These are phyloP conservation scores for Trichodelitschia bisporula DNA, from an alignment of 495 filamentous ascomycete species.

Conservation along the genomic window DNA sequence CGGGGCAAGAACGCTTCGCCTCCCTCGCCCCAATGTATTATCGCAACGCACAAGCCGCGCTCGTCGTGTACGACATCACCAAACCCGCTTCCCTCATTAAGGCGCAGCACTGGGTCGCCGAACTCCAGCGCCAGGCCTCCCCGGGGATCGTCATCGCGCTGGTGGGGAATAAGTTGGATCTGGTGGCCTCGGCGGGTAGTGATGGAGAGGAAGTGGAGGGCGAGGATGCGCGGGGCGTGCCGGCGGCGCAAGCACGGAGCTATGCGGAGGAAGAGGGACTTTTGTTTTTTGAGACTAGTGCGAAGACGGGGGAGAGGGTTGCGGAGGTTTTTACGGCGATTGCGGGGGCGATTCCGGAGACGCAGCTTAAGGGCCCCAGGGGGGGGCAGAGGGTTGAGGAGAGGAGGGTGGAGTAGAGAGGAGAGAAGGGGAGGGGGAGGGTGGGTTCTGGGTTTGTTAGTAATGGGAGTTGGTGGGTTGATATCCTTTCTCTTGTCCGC, in stretches of 20 bases:
- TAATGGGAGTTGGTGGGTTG: no score
- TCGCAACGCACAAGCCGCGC: conserved; percentile 93
- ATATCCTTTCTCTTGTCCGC: no score
- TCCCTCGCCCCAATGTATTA: conserved; percentile 98
- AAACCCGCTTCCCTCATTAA: conserved; percentile 89
- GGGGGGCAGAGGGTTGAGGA: conserved; percentile 25
- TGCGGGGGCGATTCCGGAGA: conserved; percentile 89
- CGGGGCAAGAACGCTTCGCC: conserved; percentile 93
- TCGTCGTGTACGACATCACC: conserved; percentile 96
- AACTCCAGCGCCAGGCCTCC: conserved; percentile 89
- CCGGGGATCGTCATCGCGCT: conserved; percentile 95
- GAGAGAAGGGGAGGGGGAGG: conserved; percentile 42
- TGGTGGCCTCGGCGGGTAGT: conserved; percentile 20
- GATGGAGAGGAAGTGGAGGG: conserved; percentile 11
- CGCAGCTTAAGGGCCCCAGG: conserved; percentile 68
- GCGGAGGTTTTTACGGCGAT: conserved; percentile 95
- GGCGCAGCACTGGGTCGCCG: conserved; percentile 96
- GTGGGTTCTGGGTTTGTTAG: no score
- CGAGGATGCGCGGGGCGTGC: conserved; percentile 45
- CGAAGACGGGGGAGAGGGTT: conserved; percentile 86
- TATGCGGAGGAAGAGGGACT: conserved; percentile 90
- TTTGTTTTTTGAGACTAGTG: conserved; percentile 92
- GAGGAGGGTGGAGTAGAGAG: conserved; percentile 22
- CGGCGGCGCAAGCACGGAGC: conserved; percentile 62
- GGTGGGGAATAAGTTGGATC: conserved; percentile 92